Base-by-base conservation (phyloP, 305 asterid genomes). In the Euphrasia arctica region DNA sequence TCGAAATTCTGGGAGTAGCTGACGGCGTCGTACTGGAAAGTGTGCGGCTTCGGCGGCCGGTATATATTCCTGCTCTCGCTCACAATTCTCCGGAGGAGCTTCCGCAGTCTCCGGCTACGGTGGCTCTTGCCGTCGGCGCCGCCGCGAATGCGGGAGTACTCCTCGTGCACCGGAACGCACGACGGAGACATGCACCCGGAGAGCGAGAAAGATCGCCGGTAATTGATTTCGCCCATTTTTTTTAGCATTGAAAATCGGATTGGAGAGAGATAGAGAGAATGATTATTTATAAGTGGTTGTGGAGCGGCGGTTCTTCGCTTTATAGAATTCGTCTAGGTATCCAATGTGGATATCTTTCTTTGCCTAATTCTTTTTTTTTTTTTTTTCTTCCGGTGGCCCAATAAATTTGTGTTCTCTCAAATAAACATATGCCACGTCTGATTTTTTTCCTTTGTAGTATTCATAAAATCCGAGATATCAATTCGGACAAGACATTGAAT, bases 1-100 rank as follows among this genome's bases (percentile, higher is more conserved):
- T 91, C 96, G 36, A 91, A 88, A 71, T 91, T 91, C 85, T 86
- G 91, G 0, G 95, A 75, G 50, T 91, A 91, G 82, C 96, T 91
- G 13, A 84, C 85, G 58, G 85, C 95, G 69, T 91, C 97, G 75
- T 88, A 88, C 8, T 83, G 91, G 68, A 86, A 86, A 8, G 77
- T 84, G 5, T 60, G 9, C 2, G 85, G 74, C 71, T 75, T 77
- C 66, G 78, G 61, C 54, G 82, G 64, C 27, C 77, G 79, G 14
- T 75, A 80, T 2, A 86, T 81, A 66, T 72, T 78, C 87, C 73
- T 86, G 64, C 97, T 65, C 36, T 88, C 93, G 29, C 60, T 82
- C 81, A 91, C 76, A 8, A 86, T 56, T 61, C 63, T 78, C 78
- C 83, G 80, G 49, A 88, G 54, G 8, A 88, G 79, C 63, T 80